Base-by-base conservation (phyloP, 2,329 filamentous ascomycete genomes). In the Byssochlamys sp. region DNA sequence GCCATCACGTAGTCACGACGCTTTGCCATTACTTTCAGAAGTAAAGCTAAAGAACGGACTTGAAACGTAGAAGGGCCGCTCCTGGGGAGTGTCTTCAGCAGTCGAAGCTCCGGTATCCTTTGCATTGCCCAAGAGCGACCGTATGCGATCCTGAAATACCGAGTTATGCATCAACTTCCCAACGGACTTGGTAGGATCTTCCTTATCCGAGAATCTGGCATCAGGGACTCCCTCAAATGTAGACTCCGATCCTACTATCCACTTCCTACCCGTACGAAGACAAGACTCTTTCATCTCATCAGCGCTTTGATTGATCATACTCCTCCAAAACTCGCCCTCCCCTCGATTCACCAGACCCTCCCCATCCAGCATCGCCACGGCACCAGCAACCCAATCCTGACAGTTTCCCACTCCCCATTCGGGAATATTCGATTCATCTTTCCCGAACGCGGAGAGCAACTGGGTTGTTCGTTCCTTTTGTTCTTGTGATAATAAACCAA, bases 371-470 rank as follows among this genome's bases (percentile, higher is more conserved):
- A 58, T 54, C 2, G 9, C 25, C 2, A 60, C 57, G 7, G 59
- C 61, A 12, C 25, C 57, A 11, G 58, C 60, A 14, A 61, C 57
- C 58, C 62, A 65, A 19, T 62, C 58, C 19, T 61, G 62, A 27
- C 60, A 60, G 29, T 61, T 62, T 10, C 59, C 60, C 0, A 59
- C 52, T 1, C 61, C 61, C 10, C 61, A 60, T 12, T 66, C 64
- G 1, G 61, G 64, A 3, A 63, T 65, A 31, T 61, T 61, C 1
- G 53, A 35, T 31, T 45, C 12, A 14, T 64, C 56, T 1, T 58
- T 35, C 2, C 63, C 60, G 51, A 60, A 66, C 1, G 50, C 26
- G 10, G 59, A 48, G 4, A 66, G 29, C 24, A 62, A 29, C 2
- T 31, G n/a, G 1, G 25, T 14, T 12, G 49, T 53, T 31, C 54